Percentiles rank a stretch among this genome's conserved stretches.
Evolutionary conservation across 805 yeast genomes (phyloP).

Genomic region (Starmera dryadoides): DNA sequence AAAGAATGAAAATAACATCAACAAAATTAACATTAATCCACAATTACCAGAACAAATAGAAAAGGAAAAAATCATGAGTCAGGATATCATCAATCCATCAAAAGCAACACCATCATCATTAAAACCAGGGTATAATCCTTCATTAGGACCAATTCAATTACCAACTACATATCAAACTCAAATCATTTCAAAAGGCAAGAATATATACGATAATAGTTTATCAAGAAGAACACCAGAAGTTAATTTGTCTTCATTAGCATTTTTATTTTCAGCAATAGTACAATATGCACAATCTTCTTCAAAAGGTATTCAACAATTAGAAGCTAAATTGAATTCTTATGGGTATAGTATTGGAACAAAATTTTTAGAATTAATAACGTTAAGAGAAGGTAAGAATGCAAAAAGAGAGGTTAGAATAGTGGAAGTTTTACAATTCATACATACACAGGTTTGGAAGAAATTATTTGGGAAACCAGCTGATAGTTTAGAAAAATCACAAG

Average conservation of each 20-base stretch:
- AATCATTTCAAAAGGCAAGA: constrained; percentile 6
- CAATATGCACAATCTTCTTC: constrained; percentile 56
- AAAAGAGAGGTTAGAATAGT: constrained; percentile 62
- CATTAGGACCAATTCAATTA: constrained; percentile 21
- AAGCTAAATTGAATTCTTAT: constrained; percentile 52
- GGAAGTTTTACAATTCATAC: constrained; percentile 65
- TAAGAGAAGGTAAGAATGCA: constrained; percentile 60
- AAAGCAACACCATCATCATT: constrained; percentile 11
- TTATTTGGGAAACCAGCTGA: constrained; percentile 72
- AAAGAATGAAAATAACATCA: neutral
- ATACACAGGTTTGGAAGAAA: constrained; percentile 64
- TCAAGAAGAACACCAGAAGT: constrained; percentile 63
- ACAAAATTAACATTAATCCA: neutral
- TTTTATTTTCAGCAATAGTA: constrained; percentile 63
- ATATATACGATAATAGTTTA: constrained; percentile 62
- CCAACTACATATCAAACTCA: constrained; percentile 17
- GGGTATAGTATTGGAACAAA: constrained; percentile 78
- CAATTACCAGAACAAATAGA: neutral
- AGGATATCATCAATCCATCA: constrained; percentile 17
- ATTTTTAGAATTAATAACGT: constrained; percentile 57
- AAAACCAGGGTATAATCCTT: constrained; percentile 20
- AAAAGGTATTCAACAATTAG: constrained; percentile 62
- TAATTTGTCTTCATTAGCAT: constrained; percentile 58
- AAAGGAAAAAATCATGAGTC: neutral
- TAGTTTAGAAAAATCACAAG: constrained; percentile 66